Evolutionary conservation across 2,329 filamentous ascomycete species (phyloP).

Genomic region (Lecanoromycetidae sp.): DNA sequence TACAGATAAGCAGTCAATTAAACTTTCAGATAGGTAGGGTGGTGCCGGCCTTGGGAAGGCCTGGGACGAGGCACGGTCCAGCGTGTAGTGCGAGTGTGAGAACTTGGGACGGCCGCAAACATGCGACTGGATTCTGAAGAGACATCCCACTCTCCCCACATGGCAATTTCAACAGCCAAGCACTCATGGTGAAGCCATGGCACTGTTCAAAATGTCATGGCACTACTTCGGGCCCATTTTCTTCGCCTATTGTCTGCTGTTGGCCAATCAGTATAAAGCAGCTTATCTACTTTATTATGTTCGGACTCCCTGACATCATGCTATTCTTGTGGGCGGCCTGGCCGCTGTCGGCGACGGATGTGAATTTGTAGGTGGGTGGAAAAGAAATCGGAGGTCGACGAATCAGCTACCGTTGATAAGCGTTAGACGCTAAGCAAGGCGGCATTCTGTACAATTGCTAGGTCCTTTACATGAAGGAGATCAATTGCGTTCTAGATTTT

Average conservation of each 20-base stretch:
- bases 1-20: slow-evolving; percentile 8
- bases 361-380: no score
- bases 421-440: not conserved
- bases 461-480: not conserved
- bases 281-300: no score
- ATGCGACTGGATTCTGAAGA: no score
- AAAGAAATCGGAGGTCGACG: not conserved
- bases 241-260: no score
- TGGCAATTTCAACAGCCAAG: no score
- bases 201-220: no score
- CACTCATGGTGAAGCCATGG: no score
- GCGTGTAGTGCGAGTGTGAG: not conserved
- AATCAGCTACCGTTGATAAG: not conserved
- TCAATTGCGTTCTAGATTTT: not conserved
- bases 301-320: no score
- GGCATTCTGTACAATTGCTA: not conserved
- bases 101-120: no score
- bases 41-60: not conserved
- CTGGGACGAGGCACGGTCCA: not conserved
- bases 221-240: no score
- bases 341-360: not conserved
- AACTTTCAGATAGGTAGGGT: not conserved
- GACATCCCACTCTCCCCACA: no score
- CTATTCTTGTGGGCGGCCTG: not conserved
- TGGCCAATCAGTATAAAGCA: no score